A percentile compares a stretch with the other conserved stretches of the same genome.
Conservation (phyloP, 352 stramenopile species). For the Globisporangium abappressorium region DNA sequence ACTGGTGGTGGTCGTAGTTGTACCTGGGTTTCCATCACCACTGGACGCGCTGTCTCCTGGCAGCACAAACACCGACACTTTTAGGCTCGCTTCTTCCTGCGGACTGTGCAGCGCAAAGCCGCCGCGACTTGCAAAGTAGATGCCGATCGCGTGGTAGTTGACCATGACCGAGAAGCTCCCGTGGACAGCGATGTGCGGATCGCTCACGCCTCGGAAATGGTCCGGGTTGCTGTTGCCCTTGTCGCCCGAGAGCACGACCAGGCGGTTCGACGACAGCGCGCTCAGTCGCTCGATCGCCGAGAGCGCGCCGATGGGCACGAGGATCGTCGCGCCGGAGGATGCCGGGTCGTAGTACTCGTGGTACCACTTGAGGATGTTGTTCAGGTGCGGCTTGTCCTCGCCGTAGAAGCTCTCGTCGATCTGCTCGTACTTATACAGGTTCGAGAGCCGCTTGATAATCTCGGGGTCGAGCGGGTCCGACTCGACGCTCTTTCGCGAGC, state of each 20-base stretch:
- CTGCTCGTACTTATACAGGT: slow-evolving; percentile 84
- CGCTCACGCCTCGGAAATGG: slow-evolving; percentile 87
- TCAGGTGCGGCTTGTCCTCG: slow-evolving; percentile 62
- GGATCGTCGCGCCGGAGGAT: slow-evolving; percentile 68
- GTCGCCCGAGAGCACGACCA: slow-evolving; percentile 90
- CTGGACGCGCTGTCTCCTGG: slow-evolving; percentile 18
- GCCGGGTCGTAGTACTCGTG: slow-evolving; percentile 72
- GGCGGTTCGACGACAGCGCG: slow-evolving; percentile 41
- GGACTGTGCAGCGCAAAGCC: slow-evolving; percentile 92
- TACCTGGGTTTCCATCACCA: background rate
- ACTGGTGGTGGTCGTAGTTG: background rate
- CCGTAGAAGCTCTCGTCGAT: slow-evolving; percentile 86
- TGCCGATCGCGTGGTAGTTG: slow-evolving; percentile 94
- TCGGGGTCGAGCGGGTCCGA: slow-evolving; percentile 88
- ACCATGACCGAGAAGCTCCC: slow-evolving; percentile 95
- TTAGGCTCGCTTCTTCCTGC: slow-evolving; percentile 91
- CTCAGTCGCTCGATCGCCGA: slow-evolving; percentile 72
- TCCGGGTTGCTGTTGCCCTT: slow-evolving; percentile 94
- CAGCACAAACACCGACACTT: slow-evolving; percentile 88
- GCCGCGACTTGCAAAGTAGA: slow-evolving; percentile 88
- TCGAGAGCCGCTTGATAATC: slow-evolving; percentile 92
- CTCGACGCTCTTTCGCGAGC: slow-evolving; percentile 60
- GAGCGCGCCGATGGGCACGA: slow-evolving; percentile 91
- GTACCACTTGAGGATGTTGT: slow-evolving; percentile 92
- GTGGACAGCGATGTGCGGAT: slow-evolving; percentile 95